These are phyloP conservation scores for Fusarium tupiense DNA, from an alignment of 2,329 filamentous ascomycete genomes.

Conservation along the genomic window DNA sequence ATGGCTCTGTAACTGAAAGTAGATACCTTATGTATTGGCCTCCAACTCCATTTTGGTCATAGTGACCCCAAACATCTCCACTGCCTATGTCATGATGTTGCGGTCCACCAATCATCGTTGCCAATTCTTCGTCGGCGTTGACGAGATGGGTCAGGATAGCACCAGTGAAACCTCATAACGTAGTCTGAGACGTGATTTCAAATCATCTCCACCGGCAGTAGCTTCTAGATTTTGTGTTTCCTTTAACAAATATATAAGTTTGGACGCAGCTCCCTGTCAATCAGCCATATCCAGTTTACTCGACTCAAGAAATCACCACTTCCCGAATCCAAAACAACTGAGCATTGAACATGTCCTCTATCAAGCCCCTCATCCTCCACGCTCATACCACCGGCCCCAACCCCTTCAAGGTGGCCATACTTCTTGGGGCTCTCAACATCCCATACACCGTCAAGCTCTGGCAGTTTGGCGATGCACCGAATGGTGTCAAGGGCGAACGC, in stretches of 20 bases:
- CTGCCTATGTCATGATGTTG: not conserved
- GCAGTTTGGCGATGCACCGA: conserved; percentile 4
- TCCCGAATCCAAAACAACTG: not conserved
- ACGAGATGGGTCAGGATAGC: not conserved
- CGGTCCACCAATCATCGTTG: not conserved
- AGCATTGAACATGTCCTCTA: not conserved
- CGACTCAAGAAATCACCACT: too few relatives aligned
- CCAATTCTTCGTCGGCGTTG: not conserved
- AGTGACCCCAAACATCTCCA: not conserved
- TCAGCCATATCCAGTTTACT: too few relatives aligned
- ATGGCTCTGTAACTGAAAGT: not conserved
- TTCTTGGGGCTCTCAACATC: conserved; percentile 45
- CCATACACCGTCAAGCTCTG: conserved; percentile 41
- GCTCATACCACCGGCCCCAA: conserved; percentile 30
- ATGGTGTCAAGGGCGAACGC: conserved; percentile 40
- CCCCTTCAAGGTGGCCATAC: conserved; percentile 40
- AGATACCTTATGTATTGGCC: not conserved
- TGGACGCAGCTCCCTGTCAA: rapidly evolving
- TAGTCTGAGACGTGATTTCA: not conserved
- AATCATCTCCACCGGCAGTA: not conserved
- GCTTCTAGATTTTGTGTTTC: not conserved
- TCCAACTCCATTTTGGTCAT: not conserved
- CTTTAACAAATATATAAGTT: not conserved
- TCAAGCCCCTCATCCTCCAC: conserved; percentile 11
- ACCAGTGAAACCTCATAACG: not conserved